Conservation (phyloP, 495 filamentous ascomycete species). For the Penicillium samsonianum region DNA sequence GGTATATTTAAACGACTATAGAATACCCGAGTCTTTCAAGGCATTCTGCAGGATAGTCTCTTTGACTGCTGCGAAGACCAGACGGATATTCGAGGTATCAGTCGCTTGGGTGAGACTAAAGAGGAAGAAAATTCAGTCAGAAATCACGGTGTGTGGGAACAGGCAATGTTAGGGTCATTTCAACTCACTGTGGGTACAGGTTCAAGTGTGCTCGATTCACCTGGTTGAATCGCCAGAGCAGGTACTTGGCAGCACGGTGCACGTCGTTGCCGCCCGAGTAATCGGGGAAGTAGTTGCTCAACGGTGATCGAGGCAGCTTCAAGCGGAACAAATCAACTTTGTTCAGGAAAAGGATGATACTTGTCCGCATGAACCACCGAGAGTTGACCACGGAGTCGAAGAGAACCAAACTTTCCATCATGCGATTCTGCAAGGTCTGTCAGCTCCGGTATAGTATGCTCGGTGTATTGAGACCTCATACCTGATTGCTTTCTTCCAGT, state of each 20-base stretch:
- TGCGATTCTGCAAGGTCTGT: conserved; percentile 70
- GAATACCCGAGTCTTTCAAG: conserved; percentile 94
- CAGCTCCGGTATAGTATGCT: not conserved
- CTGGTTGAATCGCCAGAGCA: conserved; percentile 98
- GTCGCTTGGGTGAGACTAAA: conserved; percentile 93
- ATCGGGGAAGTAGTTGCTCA: conserved; percentile 95
- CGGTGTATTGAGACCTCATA: conserved; percentile 37
- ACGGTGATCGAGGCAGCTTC: conserved; percentile 84
- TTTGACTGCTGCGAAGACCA: conserved; percentile 97
- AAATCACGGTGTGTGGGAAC: conserved; percentile 13
- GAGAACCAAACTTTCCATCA: conserved; percentile 97
- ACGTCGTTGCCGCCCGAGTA: conserved; percentile 97
- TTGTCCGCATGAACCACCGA: conserved; percentile 97
- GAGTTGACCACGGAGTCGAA: conserved; percentile 99
- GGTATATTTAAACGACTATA: conserved; percentile 49
- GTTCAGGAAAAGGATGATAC: conserved; percentile 97
- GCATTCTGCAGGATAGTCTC: conserved; percentile 99
- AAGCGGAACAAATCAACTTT: conserved; percentile 98
- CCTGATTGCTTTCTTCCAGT: conserved; percentile 95
- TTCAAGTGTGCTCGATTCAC: conserved; percentile 96
- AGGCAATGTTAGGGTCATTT: not conserved
- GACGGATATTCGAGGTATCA: conserved; percentile 95
- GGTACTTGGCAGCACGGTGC: conserved; percentile 95
- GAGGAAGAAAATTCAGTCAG: conserved; percentile 32
- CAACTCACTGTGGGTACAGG: conserved; percentile 91